A percentile compares a stretch with the other conserved stretches of the same genome.
phyloP scores from a whole-genome alignment of 352 stramenopile species.

The Pilasporangium apinafurcum region DNA sequence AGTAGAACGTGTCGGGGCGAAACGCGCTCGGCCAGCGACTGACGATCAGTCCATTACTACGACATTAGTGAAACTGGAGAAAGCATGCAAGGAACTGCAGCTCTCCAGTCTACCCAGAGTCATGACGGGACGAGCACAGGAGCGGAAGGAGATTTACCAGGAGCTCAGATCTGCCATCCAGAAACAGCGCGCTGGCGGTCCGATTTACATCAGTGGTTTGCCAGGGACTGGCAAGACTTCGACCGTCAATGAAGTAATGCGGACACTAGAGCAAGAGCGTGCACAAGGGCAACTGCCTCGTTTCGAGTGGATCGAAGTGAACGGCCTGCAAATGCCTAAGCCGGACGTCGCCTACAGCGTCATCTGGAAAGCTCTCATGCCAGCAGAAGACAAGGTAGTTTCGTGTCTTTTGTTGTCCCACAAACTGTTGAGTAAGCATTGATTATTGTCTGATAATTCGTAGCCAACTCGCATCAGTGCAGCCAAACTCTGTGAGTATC shows the following conservation, averaged over 20 bases:
- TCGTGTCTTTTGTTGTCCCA: not conserved
- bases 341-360: slow-evolving; percentile 59
- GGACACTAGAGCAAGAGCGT: slow-evolving; percentile 28
- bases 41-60: no score
- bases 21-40: no score
- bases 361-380: slow-evolving; percentile 47
- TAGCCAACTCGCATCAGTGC: no score
- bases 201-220: slow-evolving; percentile 69
- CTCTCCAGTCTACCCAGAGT: no score
- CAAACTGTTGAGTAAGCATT: no score
- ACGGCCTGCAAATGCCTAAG: slow-evolving; percentile 61
- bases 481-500: slow-evolving; percentile 29
- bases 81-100: no score
- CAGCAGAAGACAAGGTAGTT: slow-evolving; percentile 7
- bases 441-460: no score
- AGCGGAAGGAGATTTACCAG: slow-evolving; percentile 58
- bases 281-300: slow-evolving; percentile 21
- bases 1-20: no score
- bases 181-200: slow-evolving; percentile 33
- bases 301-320: slow-evolving; percentile 64
- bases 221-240: slow-evolving; percentile 67
- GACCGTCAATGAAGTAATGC: slow-evolving; percentile 65
- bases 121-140: no score
- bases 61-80: no score
- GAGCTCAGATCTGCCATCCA: slow-evolving; percentile 45